Evolutionary conservation across 2,329 filamentous ascomycete genomes (phyloP).

Genomic region (Sphaerulina musiva): DNA sequence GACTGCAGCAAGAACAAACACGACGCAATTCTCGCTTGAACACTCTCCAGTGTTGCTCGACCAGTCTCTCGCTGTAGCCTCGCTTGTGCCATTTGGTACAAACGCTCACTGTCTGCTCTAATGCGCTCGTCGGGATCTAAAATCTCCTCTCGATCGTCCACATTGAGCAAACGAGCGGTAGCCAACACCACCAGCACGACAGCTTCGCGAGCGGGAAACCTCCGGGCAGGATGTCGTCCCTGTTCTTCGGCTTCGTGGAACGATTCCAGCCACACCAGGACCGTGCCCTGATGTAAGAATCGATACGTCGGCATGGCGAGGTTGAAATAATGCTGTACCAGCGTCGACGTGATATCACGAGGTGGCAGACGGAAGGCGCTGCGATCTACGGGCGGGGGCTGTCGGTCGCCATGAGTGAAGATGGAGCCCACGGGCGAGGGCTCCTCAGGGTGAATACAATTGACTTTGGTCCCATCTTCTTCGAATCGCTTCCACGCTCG

Average conservation of each 20-base stretch:
- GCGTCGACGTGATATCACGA: conserved; percentile 24
- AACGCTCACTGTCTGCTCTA: conserved; percentile 26
- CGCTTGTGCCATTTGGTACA: conserved; percentile 24
- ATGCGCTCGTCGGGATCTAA: conserved; percentile 18
- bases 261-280: conserved; percentile 41
- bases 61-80: conserved; percentile 25
- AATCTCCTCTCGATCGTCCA: conserved; percentile 19
- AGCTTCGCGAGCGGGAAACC: conserved; percentile 40
- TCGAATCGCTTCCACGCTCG: conserved; percentile 47
- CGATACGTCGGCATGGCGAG: conserved; percentile 40
- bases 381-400: conserved; percentile 38
- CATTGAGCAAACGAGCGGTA: conserved; percentile 35
- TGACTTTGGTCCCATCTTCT: conserved; percentile 22
- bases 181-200: conserved; percentile 51
- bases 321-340: conserved; percentile 40
- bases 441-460: conserved; percentile 13
- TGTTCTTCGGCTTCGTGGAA: conserved; percentile 42
- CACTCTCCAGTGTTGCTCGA: conserved; percentile 29
- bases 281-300: conserved; percentile 41
- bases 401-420: conserved; percentile 48
- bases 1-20: conserved; percentile 35
- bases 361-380: conserved; percentile 41
- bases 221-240: conserved; percentile 30
- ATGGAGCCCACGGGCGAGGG: conserved; percentile 40
- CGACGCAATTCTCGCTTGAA: conserved; percentile 39